Evolutionary conservation across 495 filamentous ascomycete species (phyloP), one percentile per base, ranked within the genome.

Genomic region (Sabuloglossum arenarium): DNA sequence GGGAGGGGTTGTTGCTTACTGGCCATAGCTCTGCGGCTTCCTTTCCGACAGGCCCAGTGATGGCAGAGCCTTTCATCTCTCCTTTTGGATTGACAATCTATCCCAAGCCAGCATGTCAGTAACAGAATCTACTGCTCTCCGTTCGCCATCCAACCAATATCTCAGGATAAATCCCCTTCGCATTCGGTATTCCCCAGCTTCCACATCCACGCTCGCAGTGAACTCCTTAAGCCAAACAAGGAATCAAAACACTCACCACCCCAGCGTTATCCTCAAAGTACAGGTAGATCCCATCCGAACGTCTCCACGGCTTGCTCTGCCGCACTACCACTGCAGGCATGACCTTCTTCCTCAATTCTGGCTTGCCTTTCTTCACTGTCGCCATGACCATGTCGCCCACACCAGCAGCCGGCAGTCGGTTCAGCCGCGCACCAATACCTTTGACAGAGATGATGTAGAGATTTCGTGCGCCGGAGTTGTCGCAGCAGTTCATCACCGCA

Each of bases 211-310:
- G 1, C 28, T 11, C 28, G 16, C 3, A 21, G 49, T 51, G 47
- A 1, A 51, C 4, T 29, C 14, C n/a, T n/a, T 21, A 12, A 4
- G 39, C n/a, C 39, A 10, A 43, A 16, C 4, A 51, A 51, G 16
- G 1, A 29, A 51, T 11, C 16, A 27, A 39, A 9, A 3, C 2
- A 86, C 86, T 74, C 73, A 93, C 87, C 69, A 97, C 90, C 79
- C 89, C 90, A 69, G 90, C 90, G 73, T 97, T 97, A 75, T 99
- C 91, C 85, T 97, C 91, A 69, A 99, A 99, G 82, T 99, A 99
- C 61, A 99, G 81, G 79, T 86, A 99, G 65, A 95, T 83, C 72
- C 93, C 91, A 68, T 99, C 91, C 59, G 86, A 79, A 69, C 91
- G 81, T 77, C 90, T 86, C 91, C 91, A 99, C 62, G 91, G 91